These are phyloP conservation scores for Diaporthe vexans DNA, from an alignment of 2,329 filamentous ascomycete genomes.

Conservation along the genomic window DNA sequence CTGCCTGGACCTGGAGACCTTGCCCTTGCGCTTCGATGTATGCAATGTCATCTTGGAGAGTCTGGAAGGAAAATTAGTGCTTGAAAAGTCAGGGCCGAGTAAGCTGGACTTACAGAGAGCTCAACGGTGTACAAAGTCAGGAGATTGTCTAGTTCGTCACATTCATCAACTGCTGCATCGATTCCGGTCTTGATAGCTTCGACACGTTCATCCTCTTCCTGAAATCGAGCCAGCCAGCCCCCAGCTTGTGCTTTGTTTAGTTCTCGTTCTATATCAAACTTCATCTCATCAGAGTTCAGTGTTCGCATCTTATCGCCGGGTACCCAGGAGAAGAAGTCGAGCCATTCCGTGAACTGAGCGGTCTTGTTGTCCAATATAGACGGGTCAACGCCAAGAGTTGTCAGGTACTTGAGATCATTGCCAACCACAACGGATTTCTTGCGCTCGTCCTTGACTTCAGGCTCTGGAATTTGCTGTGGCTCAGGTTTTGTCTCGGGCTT, in stretches of 20 bases:
- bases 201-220: constrained; percentile 91
- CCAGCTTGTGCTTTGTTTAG: constrained; percentile 92
- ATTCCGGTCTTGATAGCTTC: constrained; percentile 88
- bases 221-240: constrained; percentile 86
- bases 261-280: constrained; percentile 86
- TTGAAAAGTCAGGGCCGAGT: neutral
- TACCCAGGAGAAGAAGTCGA: constrained; percentile 92
- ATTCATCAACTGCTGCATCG: constrained; percentile 92
- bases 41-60: constrained; percentile 92
- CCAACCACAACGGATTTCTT: constrained; percentile 75
- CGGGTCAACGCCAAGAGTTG: constrained; percentile 82
- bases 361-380: constrained; percentile 81
- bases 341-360: constrained; percentile 83
- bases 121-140: constrained; percentile 96
- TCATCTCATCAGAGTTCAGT: constrained; percentile 83
- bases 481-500: constrained; percentile 49
- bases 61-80: constrained; percentile 66
- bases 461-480: constrained; percentile 47
- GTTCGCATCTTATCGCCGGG: constrained; percentile 80
- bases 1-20: constrained; percentile 95
- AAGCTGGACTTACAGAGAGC: constrained; percentile 76
- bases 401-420: constrained; percentile 84
- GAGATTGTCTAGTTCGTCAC: constrained; percentile 94
- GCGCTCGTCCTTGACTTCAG: constrained; percentile 60
- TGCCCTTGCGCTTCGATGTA: constrained; percentile 98